Evolutionary conservation across 805 yeast genomes (phyloP), one percentile per base, ranked within the genome.

Genomic region (Kodamaea kaohsiungensis): DNA sequence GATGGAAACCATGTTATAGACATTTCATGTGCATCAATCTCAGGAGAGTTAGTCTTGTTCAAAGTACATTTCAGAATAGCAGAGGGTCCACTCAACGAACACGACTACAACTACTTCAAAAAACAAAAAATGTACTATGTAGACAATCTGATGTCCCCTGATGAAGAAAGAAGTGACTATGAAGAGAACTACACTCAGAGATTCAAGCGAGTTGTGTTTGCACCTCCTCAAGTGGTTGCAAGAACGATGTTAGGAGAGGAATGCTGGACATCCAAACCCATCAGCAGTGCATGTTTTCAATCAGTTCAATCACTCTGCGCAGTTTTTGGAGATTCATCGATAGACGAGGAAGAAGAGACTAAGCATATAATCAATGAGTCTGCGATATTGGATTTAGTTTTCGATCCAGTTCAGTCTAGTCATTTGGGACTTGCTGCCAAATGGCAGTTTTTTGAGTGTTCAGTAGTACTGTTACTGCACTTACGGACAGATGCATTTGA

Each of bases 251-350:
- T 82, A 22, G 68, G 45, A 17, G 45, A 40, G 25, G 79, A 76
- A 53, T 82, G 78, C 30, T 86, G 90, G 89, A 77, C 86, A 0
- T 67, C 77, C 6, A 71, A 69, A 48, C 72, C 72, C 9, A 63
- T 85, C 1, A 65, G 68, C 17, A 64, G 71, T 1, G 58, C 58
- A 3, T 72, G 65, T 52, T 85, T 86, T 68, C 72, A 76, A 53
- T 68, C 69, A n/a, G 89, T 85, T 5, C 64, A 68, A 38, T 73
- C 81, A 4, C 56, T 84, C 1, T 62, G 68, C n/a, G 78, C 77
- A 10, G 69, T 83, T 50, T 70, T 76, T 1, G 87, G 87, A 1
- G 82, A 84, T 52, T 63, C 65, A 2, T 59, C 63, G 55, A 53
- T 71, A 1, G 65, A 71, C 33, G 77, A 79, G 46, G 66, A 66